Evolutionary conservation across 1,139 yeast genomes (phyloP).

Genomic region (Lodderomyces theae): DNA sequence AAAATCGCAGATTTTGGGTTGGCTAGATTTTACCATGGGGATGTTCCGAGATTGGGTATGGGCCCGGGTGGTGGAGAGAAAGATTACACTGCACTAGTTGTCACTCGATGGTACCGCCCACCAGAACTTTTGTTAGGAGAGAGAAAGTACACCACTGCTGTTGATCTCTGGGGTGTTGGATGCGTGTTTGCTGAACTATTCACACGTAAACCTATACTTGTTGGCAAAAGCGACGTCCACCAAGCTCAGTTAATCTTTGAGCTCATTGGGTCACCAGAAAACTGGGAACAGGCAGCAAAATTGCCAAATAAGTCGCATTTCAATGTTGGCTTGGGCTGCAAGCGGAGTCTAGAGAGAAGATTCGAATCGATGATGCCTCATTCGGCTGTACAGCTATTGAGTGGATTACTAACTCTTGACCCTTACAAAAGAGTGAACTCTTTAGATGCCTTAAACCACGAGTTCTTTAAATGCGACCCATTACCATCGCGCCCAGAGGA

Average conservation of each 20-base stretch:
- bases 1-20: constrained; percentile 93
- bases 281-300: constrained; percentile 63
- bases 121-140: constrained; percentile 91
- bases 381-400: constrained; percentile 45
- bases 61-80: constrained; percentile 75
- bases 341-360: constrained; percentile 50
- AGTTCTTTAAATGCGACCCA: constrained; percentile 66
- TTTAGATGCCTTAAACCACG: constrained; percentile 67
- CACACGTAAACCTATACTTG: constrained; percentile 75
- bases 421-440: constrained; percentile 78
- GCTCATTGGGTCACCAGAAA: constrained; percentile 73
- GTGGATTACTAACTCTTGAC: constrained; percentile 58
- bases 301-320: constrained; percentile 59
- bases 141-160: constrained; percentile 83
- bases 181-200: constrained; percentile 94
- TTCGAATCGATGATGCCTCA: constrained; percentile 34
- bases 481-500: constrained; percentile 52
- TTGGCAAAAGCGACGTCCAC: constrained; percentile 85
- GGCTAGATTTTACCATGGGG: constrained; percentile 78
- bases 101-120: constrained; percentile 96
- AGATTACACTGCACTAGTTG: constrained; percentile 85
- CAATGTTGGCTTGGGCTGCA: constrained; percentile 45
- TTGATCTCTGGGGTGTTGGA: constrained; percentile 96
- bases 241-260: constrained; percentile 83
- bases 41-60: constrained; percentile 53